Evolutionary conservation across 2,329 filamentous ascomycete genomes (phyloP), one percentile per base, ranked within the genome.

Genomic region (Penicillium hordei): DNA sequence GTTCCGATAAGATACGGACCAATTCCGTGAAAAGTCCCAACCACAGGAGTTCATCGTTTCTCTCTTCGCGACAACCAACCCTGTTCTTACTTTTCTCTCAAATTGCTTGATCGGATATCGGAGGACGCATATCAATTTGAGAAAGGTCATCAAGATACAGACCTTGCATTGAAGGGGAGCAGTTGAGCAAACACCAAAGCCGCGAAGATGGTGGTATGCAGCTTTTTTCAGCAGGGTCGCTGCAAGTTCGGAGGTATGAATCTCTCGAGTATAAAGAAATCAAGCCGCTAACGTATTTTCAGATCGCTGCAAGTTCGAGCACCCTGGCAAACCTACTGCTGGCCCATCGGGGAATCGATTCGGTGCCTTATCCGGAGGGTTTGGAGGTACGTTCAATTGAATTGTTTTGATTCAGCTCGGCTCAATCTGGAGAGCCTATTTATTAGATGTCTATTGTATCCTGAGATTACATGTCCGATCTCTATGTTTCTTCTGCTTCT

Each of bases 201-300:
- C 36, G 50, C 15, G 55, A 71, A 52, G 19, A 79, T 79, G 78
- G 70, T 69, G 13, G 66, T 88, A 55, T 91, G 88, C 78, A 81
- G 75, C 62, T 90, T 84, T 72, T 91, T 81, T 68, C 81, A 83
- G 70, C 81, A 86, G 70, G 87, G 87, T 43, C 80, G 79, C 61
- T 91, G 88, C 78, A 84, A 78, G 67, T 86, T 82, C 70, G 87
- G 87, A 75, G 79, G 86, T 87, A 78, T 62, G 79, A 53, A n/a
- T 8, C 44, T 9, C 43, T 57, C 17, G 55, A 44, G 48, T 31
- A 48, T 23, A 19, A 38, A 44, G 34, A 51, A 48, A 48, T 25
- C 19, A 10, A 23, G 13, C 17, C 19, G 9, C 31, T 48, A 40
- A 52, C 6, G 1, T 7, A n/a, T 38, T 40, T 15, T 19, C 60